A percentile compares a stretch with the other conserved stretches of the same genome.
These are phyloP conservation scores for Gossypioides kirkii DNA, from an alignment of 345 rosid genomes.

Conservation along the genomic window DNA sequence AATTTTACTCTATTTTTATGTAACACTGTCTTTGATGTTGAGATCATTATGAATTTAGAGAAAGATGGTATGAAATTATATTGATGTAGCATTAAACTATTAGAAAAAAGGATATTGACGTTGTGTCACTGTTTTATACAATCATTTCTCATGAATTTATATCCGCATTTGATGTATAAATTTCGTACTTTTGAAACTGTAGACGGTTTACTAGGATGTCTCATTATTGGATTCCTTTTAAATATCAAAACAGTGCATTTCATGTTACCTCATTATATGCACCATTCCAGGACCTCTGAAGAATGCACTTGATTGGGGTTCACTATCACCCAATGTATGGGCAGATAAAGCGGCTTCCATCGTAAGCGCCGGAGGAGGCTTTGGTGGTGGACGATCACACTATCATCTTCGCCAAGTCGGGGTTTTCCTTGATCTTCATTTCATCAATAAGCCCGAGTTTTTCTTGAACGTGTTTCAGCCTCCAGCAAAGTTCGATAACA, in stretches of 20 bases:
- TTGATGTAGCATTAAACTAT: too few species aligned
- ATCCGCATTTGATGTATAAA: too few species aligned
- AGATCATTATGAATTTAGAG: too few species aligned
- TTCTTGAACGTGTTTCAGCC: conserved; percentile 61
- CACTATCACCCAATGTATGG: conserved; percentile 68
- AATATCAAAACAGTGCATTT: background rate
- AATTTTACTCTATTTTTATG: background rate
- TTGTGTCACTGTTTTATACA: too few species aligned
- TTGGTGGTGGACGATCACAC: conserved; percentile 58
- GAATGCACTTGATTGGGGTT: conserved; percentile 88
- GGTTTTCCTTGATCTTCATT: conserved; percentile 75
- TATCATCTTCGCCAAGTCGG: conserved; percentile 86
- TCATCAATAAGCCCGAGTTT: conserved; percentile 84
- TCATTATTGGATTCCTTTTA: too few species aligned
- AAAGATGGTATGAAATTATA: too few species aligned
- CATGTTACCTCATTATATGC: background rate
- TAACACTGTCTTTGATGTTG: background rate
- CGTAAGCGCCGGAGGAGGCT: conserved; percentile 57
- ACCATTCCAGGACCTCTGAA: conserved; percentile 55
- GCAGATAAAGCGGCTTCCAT: conserved; percentile 81
- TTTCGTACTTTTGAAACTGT: too few species aligned
- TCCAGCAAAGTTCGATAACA: conserved; percentile 67
- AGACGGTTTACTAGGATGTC: too few species aligned
- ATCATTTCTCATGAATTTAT: too few species aligned
- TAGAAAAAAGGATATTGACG: too few species aligned